These are phyloP conservation scores for Aspergillus candidus DNA, from an alignment of 2,329 filamentous ascomycete species.

Conservation along the genomic window DNA sequence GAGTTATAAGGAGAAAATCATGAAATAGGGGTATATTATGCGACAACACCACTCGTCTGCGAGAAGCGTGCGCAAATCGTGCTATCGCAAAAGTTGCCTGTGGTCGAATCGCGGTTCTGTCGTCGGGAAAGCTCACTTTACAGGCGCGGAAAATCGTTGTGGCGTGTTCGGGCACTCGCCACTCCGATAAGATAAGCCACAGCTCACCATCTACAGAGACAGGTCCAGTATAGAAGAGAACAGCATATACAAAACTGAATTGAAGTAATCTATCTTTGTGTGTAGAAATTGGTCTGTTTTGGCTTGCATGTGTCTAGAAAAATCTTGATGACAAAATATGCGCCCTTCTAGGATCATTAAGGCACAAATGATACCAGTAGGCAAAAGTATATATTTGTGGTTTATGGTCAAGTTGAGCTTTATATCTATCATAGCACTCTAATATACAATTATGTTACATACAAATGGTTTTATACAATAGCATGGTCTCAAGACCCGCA, in stretches of 20 bases:
- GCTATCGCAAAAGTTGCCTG: conserved; percentile 6
- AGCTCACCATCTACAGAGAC: conserved; percentile 1
- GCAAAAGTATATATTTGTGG: too few species aligned
- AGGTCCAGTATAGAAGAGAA: too few species aligned
- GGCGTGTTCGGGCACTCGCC: conserved; percentile 19
- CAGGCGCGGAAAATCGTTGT: conserved; percentile 33
- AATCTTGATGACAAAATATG: too few species aligned
- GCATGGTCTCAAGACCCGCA: too few species aligned
- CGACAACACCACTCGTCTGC: neutral
- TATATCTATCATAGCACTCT: neutral
- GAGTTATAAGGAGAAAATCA: neutral
- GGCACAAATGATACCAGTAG: too few species aligned
- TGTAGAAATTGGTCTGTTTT: too few species aligned
- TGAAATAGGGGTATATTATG: neutral
- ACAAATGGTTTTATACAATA: neutral
- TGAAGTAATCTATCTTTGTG: too few species aligned
- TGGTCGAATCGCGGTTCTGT: too few species aligned
- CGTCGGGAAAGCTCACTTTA: conserved; percentile 11
- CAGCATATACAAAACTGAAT: too few species aligned
- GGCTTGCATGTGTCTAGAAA: too few species aligned
- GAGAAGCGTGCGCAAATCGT: conserved; percentile 13
- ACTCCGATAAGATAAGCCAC: conserved; percentile 31
- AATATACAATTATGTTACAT: conserved; percentile 21
- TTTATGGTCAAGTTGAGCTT: too few species aligned
- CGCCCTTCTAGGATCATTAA: too few species aligned